These are phyloP conservation scores for Populus davidiana DNA, from an alignment of 345 rosid species.

Conservation along the genomic window DNA sequence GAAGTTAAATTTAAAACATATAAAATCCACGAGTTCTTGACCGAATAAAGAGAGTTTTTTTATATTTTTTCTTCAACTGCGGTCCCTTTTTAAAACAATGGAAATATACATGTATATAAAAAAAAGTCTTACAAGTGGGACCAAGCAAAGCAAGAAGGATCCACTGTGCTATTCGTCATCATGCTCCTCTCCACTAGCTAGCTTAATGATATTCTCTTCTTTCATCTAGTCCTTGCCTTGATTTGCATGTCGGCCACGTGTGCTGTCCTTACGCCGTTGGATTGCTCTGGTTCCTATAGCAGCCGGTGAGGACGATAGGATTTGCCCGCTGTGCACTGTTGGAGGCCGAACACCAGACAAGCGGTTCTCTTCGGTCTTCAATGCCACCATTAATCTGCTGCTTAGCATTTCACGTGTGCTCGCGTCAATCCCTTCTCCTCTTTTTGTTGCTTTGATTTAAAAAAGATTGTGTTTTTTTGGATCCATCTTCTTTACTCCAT, in stretches of 20 bases:
- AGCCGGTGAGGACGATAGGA: slow-evolving; percentile 25
- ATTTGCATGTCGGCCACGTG: slow-evolving; percentile 66
- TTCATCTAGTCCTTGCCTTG: slow-evolving; percentile 1
- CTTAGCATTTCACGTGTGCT: neutral
- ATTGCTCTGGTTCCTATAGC: neutral
- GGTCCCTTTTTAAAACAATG: no score
- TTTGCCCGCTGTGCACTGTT: slow-evolving; percentile 21
- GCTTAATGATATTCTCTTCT: slow-evolving; percentile 33
- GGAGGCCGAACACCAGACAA: slow-evolving; percentile 40
- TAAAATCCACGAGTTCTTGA: no score
- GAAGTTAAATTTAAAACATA: no score
- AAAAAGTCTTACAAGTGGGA: slow-evolving; percentile 10
- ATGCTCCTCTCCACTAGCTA: slow-evolving; percentile 57
- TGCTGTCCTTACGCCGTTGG: slow-evolving; percentile 35
- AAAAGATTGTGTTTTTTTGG: neutral
- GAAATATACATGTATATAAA: no score
- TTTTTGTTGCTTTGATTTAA: neutral
- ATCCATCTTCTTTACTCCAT: neutral
- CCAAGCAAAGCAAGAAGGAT: slow-evolving; percentile 29
- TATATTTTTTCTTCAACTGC: no score
- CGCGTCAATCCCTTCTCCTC: neutral
- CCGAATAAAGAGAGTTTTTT: no score
- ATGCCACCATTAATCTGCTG: neutral
- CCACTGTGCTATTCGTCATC: slow-evolving; percentile 29
- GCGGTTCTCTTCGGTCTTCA: neutral